These are phyloP conservation scores for Penstemon newberryi DNA, from an alignment of 257 asterid species.

Conservation along the genomic window DNA sequence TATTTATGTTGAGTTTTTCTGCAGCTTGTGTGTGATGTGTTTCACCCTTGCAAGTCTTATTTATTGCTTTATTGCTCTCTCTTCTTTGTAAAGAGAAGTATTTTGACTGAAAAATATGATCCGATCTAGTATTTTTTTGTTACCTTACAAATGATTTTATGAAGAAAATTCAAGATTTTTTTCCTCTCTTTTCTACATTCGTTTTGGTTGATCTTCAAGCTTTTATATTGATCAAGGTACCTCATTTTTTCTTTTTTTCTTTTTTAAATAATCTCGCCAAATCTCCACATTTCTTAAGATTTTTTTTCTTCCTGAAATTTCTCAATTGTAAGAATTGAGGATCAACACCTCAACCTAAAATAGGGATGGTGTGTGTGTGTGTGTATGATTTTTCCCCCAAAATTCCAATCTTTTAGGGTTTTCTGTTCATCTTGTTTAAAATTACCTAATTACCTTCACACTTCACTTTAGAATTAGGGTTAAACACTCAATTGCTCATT, in stretches of 20 bases:
- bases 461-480: background rate
- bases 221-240: background rate
- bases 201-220: background rate
- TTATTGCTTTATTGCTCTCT: slow-evolving; percentile 14
- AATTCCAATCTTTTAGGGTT: slow-evolving; percentile 33
- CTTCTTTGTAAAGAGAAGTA: slow-evolving; percentile 7
- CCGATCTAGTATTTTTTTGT: slow-evolving; percentile 33
- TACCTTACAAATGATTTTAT: background rate
- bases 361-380: slow-evolving; percentile 9
- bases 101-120: slow-evolving; percentile 12
- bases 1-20: slow-evolving; percentile 43
- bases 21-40: slow-evolving; percentile 39
- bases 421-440: slow-evolving; percentile 8
- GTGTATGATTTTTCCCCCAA: background rate
- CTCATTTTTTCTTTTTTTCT: background rate
- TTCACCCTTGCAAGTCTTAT: background rate
- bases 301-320: background rate
- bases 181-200: slow-evolving; percentile 11
- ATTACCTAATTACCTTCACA: slow-evolving; percentile 8
- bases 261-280: background rate
- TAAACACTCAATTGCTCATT: background rate
- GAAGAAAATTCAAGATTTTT: slow-evolving; percentile 25
- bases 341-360: slow-evolving; percentile 2
- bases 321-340: background rate
- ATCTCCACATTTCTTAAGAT: slow-evolving; percentile 3